Evolutionary conservation across 2,329 filamentous ascomycete genomes (phyloP), one percentile per base, ranked within the genome.

Genomic region (Cladosporium sp.): DNA sequence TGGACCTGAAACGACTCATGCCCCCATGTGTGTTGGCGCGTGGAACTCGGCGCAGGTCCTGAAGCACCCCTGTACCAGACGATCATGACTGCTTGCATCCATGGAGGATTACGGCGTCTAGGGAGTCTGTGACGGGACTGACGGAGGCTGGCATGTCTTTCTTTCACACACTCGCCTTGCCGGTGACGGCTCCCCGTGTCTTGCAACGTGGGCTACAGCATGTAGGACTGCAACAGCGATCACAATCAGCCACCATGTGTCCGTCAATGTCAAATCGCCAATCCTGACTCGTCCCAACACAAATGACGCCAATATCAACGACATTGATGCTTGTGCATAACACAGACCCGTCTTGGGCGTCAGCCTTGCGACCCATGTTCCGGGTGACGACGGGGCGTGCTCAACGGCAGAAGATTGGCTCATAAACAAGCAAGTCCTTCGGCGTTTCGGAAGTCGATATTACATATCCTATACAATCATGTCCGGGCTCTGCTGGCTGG

Each of bases 351-450:
- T 58, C 56, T 14, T 43, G 23, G 36, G 56, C 23, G n/a, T 58
- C 56, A 58, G 56, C 56, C 56, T 25, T 58, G 26, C 32, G 23
- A 58, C 23, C 56, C 23, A 58, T 58, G 25, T 18, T 26, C 56
- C 32, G 18, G 32, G 56, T 39, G 32, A 46, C 56, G 36, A 58
- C 56, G 56, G 56, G 34, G 56, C 56, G 56, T 58, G 56, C 56
- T 58, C 23, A 39, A 58, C 23, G 23, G 32, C 56, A 58, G 56
- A 58, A 58, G 56, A 58, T 58, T 58, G 56, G 56, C 56, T 58
- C 56, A 58, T 23, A 58, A 58, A 26, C 23, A 58, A 58, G 56
- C 56, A 58, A 57, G 34, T 26, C 23, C 25, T 58, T 58, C 56
- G 56, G 36, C 56, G 56, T 58, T 58, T 58, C 56, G 56, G 56